phyloP scores from a whole-genome alignment of 2,329 filamentous ascomycete species.

The Aschersonia sp. region DNA sequence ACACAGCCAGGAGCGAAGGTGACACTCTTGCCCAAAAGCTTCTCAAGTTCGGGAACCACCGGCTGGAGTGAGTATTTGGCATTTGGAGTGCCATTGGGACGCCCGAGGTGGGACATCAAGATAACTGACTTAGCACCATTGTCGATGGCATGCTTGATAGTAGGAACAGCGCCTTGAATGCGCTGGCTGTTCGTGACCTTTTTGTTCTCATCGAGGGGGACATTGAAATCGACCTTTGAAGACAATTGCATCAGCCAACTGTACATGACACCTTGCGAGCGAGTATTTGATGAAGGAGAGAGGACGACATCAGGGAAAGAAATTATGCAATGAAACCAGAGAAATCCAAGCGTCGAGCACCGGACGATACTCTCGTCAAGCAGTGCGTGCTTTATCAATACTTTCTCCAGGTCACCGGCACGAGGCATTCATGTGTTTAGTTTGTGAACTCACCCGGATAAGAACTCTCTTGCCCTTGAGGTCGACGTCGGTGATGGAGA shows the following conservation, averaged over 20 bases:
- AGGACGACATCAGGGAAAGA: too few relatives aligned
- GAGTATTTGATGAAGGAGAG: too few relatives aligned
- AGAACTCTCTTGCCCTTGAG: constrained; percentile 97
- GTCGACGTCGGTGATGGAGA: constrained; percentile 90
- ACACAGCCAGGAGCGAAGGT: constrained; percentile 85
- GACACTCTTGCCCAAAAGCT: constrained; percentile 71
- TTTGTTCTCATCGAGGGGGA: constrained; percentile 83
- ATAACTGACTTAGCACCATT: constrained; percentile 84
- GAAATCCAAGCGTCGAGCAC: too few relatives aligned
- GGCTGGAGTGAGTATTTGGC: constrained; percentile 91
- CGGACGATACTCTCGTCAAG: too few relatives aligned
- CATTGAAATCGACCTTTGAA: constrained; percentile 93
- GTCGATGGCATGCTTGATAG: constrained; percentile 87
- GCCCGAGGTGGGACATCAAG: constrained; percentile 97
- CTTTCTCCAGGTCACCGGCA: too few relatives aligned
- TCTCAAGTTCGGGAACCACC: constrained; percentile 81
- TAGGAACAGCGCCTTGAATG: constrained; percentile 88
- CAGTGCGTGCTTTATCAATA: too few relatives aligned
- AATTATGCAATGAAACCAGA: too few relatives aligned
- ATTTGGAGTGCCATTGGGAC: constrained; percentile 80
- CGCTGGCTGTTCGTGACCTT: constrained; percentile 97
- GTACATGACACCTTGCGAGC: too few relatives aligned
- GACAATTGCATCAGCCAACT: neutral
- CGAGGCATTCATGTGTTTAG: too few relatives aligned
- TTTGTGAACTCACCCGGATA: constrained; percentile 60